A percentile compares a stretch with the other conserved stretches of the same genome.
Evolutionary conservation across 2,329 filamentous ascomycete genomes (phyloP).

Genomic region (Aspergillus carbonarius): DNA sequence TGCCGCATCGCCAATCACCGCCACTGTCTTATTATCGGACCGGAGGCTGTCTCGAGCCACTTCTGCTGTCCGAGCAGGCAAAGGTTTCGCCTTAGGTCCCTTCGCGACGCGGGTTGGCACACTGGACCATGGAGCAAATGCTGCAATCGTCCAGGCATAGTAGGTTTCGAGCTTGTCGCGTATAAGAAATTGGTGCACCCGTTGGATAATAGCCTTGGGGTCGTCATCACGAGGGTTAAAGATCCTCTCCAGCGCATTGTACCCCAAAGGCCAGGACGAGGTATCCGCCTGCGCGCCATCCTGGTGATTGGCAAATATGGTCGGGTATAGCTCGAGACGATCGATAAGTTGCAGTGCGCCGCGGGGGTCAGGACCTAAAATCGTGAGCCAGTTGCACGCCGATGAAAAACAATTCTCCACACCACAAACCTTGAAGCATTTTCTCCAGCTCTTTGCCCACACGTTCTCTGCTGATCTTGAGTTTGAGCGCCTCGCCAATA

Average conservation of each 20-base stretch:
- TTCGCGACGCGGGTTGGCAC: constrained; percentile 40
- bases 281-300: constrained; percentile 58
- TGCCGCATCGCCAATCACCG: constrained; percentile 65
- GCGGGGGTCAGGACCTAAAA: constrained; percentile 39
- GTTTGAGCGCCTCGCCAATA: constrained; percentile 75
- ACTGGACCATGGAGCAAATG: constrained; percentile 71
- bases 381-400: background rate
- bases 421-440: constrained; percentile 69
- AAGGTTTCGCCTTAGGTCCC: constrained; percentile 50
- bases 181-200: constrained; percentile 54
- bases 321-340: constrained; percentile 38
- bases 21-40: constrained; percentile 71
- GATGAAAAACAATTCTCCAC: background rate
- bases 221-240: constrained; percentile 26
- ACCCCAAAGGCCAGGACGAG: constrained; percentile 61
- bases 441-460: constrained; percentile 87
- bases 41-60: constrained; percentile 77
- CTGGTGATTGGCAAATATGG: constrained; percentile 43
- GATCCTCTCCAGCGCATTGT: constrained; percentile 61
- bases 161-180: constrained; percentile 65
- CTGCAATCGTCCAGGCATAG: constrained; percentile 72
- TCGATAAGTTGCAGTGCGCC: constrained; percentile 41
- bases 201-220: constrained; percentile 33
- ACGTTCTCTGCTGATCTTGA: constrained; percentile 90
- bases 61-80: constrained; percentile 60